Percentiles rank a stretch among this genome's conserved stretches.
Evolutionary conservation across 805 yeast species (phyloP).

Genomic region (Saccharomyces mikatae): DNA sequence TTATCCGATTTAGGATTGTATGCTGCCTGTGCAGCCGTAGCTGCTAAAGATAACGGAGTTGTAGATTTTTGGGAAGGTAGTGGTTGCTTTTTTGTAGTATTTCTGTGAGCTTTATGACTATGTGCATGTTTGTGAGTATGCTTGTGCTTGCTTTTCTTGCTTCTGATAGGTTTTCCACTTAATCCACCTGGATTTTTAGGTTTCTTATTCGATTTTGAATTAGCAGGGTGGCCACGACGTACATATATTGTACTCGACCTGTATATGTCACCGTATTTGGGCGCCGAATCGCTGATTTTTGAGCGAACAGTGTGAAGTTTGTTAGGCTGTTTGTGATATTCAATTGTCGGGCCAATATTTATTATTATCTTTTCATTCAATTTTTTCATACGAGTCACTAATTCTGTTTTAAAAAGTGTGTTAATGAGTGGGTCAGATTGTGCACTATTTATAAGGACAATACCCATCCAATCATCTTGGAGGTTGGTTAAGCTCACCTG

Average conservation of each 20-base stretch:
- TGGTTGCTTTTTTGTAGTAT: not conserved
- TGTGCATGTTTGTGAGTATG: not conserved
- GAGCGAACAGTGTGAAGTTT: slow-evolving; percentile 66
- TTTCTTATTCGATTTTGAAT: slow-evolving; percentile 58
- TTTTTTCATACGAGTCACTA: slow-evolving; percentile 64
- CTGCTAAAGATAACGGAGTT: slow-evolving; percentile 25
- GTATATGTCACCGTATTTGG: slow-evolving; percentile 61
- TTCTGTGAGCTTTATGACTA: not conserved
- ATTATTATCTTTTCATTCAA: slow-evolving; percentile 51
- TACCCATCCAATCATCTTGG: slow-evolving; percentile 90
- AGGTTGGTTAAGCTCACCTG: slow-evolving; percentile 61
- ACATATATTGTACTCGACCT: slow-evolving; percentile 85
- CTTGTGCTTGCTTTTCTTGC: not conserved
- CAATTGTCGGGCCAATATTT: slow-evolving; percentile 60
- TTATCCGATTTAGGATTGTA: slow-evolving; percentile 15
- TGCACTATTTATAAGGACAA: slow-evolving; percentile 29
- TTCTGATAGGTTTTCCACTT: not conserved
- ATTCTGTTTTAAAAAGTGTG: slow-evolving; percentile 81
- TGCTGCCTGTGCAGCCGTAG: slow-evolving; percentile 35
- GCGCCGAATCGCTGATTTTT: slow-evolving; percentile 54
- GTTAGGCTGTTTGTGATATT: slow-evolving; percentile 88
- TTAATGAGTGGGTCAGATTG: slow-evolving; percentile 76
- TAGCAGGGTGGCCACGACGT: slow-evolving; percentile 68
- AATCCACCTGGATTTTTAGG: slow-evolving; percentile 48
- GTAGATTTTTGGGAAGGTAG: not conserved